These are phyloP conservation scores for Acaromyces ingoldii DNA, from an alignment of 1,284 basidiomycete species.

Conservation along the genomic window DNA sequence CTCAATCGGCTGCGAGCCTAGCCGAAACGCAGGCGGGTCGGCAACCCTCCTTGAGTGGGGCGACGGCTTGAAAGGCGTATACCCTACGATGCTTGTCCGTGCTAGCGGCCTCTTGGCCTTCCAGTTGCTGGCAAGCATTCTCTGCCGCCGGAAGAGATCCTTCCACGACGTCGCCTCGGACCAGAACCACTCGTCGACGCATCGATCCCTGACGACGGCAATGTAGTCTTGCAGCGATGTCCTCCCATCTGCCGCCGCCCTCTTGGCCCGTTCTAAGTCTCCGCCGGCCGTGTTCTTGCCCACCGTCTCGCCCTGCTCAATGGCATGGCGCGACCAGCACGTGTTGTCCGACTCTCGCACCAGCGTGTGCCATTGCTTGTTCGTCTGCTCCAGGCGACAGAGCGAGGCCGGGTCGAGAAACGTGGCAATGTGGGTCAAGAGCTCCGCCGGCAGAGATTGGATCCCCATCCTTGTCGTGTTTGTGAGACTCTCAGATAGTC, in stretches of 20 bases:
- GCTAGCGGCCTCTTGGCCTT: neutral
- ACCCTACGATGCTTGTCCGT: neutral
- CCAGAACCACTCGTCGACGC: neutral
- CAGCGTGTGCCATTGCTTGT: neutral
- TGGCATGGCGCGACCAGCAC: slow-evolving; percentile 1
- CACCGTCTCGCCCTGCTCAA: neutral
- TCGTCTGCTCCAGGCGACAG: neutral
- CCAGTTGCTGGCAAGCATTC: neutral
- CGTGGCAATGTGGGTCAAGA: neutral
- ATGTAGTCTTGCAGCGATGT: neutral
- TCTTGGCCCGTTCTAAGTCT: too few species aligned
- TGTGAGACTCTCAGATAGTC: too few species aligned
- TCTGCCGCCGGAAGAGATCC: neutral
- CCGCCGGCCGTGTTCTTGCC: too few species aligned
- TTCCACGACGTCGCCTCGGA: neutral
- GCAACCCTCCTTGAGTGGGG: too few species aligned
- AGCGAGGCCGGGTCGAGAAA: neutral
- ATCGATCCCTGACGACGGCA: neutral
- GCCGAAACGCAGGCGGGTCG: too few species aligned
- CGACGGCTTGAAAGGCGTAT: neutral
- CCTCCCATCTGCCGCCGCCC: too few species aligned
- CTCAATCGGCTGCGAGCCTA: too few species aligned
- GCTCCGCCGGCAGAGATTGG: neutral
- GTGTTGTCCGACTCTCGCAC: neutral
- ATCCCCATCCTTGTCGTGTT: too few species aligned